Percentiles rank a stretch among this genome's conserved stretches.
phyloP scores from a whole-genome alignment of 208 protist species.

The Wallacemonas collosoma region DNA sequence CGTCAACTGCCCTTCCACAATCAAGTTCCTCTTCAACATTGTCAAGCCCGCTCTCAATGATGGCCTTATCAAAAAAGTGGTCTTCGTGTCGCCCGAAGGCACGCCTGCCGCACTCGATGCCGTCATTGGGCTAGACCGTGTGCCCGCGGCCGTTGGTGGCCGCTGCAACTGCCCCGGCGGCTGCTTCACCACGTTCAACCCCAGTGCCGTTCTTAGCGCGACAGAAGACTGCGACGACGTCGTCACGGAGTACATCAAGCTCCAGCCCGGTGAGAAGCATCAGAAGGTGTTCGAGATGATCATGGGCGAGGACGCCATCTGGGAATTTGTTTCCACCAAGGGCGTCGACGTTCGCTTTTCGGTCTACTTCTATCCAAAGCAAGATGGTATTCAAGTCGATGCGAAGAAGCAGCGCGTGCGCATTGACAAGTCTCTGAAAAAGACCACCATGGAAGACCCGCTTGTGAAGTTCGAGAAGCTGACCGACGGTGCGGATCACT shows the following conservation, averaged over 20 bases:
- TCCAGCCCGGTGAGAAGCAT: constrained; percentile 40
- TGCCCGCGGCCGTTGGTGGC: constrained; percentile 42
- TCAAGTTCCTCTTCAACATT: constrained; percentile 48
- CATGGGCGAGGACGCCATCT: constrained; percentile 30
- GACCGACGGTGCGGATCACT: constrained; percentile 34
- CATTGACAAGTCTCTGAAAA: constrained; percentile 40
- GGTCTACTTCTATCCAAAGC: constrained; percentile 46
- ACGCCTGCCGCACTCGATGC: constrained; percentile 25
- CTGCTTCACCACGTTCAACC: constrained; percentile 37
- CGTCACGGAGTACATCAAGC: constrained; percentile 35
- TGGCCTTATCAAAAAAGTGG: constrained; percentile 48
- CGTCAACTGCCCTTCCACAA: constrained; percentile 48
- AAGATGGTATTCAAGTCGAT: constrained; percentile 33
- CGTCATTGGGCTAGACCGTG: constrained; percentile 45
- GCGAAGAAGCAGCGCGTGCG: constrained; percentile 28
- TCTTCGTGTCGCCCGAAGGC: constrained; percentile 33
- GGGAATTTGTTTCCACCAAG: constrained; percentile 35
- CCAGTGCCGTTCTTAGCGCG: constrained; percentile 9
- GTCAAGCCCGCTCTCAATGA: constrained; percentile 43
- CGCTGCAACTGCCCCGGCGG: constrained; percentile 38
- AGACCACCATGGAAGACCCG: constrained; percentile 34
- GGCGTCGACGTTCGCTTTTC: constrained; percentile 23
- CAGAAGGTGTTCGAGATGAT: constrained; percentile 33
- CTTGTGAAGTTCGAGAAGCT: constrained; percentile 55
- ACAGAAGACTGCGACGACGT: constrained; percentile 12